Conservation (phyloP, 1,284 basidiomycete species). For the Amanita bisporigera region DNA sequence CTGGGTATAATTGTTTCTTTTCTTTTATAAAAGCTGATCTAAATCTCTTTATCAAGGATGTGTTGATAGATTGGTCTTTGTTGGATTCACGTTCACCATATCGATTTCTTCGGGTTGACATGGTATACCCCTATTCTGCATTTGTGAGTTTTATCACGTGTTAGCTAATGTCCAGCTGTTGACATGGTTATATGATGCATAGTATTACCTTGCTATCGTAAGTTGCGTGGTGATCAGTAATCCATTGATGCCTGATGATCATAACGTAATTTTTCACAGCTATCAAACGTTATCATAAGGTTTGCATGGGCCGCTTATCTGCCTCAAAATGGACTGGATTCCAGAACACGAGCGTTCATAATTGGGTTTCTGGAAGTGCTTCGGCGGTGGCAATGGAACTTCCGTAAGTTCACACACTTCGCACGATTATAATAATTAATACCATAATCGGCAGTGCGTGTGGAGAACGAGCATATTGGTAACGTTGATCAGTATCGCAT, state of each 20-base stretch:
- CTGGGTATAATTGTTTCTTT: constrained; percentile 66
- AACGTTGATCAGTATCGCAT: constrained; percentile 88
- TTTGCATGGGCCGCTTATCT: constrained; percentile 88
- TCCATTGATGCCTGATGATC: too few species aligned
- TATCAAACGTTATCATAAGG: constrained; percentile 75
- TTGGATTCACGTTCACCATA: constrained; percentile 62
- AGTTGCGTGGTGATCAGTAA: constrained; percentile 30
- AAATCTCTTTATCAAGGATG: constrained; percentile 55
- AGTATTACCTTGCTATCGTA: constrained; percentile 84
- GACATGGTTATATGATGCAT: constrained; percentile 7
- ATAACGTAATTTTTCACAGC: constrained; percentile 43
- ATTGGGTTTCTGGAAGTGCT: constrained; percentile 79
- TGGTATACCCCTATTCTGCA: constrained; percentile 69
- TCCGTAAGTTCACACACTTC: constrained; percentile 60
- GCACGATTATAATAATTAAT: background rate
- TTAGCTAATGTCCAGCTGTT: constrained; percentile 3
- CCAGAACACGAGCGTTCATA: constrained; percentile 69
- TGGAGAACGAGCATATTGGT: constrained; percentile 89
- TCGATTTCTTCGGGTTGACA: constrained; percentile 74
- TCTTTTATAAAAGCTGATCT: background rate
- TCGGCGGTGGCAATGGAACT: constrained; percentile 91
- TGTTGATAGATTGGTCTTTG: constrained; percentile 85
- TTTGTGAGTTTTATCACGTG: constrained; percentile 52
- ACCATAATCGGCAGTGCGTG: constrained; percentile 55
- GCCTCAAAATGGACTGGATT: constrained; percentile 55